These are phyloP conservation scores for Phytophthora hibernalis DNA, from an alignment of 352 stramenopile genomes.

Conservation along the genomic window DNA sequence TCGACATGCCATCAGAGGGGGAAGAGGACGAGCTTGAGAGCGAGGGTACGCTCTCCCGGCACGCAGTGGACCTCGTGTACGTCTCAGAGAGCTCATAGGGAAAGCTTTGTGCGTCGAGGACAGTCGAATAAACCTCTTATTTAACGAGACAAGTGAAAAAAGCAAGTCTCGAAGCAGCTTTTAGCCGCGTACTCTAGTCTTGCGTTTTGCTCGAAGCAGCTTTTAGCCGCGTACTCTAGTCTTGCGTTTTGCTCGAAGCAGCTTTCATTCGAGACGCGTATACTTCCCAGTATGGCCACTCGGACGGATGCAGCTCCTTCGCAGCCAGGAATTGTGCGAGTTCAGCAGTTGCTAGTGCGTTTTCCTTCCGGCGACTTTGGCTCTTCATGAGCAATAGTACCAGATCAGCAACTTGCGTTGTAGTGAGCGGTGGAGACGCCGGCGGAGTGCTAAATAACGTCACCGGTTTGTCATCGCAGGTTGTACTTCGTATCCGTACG, in stretches of 20 bases:
- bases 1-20: constrained; percentile 45
- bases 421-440: constrained; percentile 5
- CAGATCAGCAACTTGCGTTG: constrained; percentile 31
- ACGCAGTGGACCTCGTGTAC: constrained; percentile 31
- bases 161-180: too few relatives aligned
- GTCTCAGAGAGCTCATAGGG: constrained; percentile 23
- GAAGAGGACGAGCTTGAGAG: constrained; percentile 45
- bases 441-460: background rate
- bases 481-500: constrained; percentile 17
- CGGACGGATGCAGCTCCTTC: constrained; percentile 2
- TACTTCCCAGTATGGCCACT: constrained; percentile 34
- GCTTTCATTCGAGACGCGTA: constrained; percentile 35
- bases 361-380: constrained; percentile 37
- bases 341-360: constrained; percentile 35
- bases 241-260: constrained; percentile 31
- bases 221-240: too few relatives aligned
- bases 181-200: too few relatives aligned
- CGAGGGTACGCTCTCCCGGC: constrained; percentile 13
- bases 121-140: constrained; percentile 24
- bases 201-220: too few relatives aligned
- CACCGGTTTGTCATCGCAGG: constrained; percentile 10
- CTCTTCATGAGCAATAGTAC: constrained; percentile 59
- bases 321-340: constrained; percentile 21
- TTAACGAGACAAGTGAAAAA: constrained; percentile 31
- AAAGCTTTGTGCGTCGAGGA: background rate